phyloP scores from a whole-genome alignment of 176 grass and related monocot species.

The Oryza punctata region DNA sequence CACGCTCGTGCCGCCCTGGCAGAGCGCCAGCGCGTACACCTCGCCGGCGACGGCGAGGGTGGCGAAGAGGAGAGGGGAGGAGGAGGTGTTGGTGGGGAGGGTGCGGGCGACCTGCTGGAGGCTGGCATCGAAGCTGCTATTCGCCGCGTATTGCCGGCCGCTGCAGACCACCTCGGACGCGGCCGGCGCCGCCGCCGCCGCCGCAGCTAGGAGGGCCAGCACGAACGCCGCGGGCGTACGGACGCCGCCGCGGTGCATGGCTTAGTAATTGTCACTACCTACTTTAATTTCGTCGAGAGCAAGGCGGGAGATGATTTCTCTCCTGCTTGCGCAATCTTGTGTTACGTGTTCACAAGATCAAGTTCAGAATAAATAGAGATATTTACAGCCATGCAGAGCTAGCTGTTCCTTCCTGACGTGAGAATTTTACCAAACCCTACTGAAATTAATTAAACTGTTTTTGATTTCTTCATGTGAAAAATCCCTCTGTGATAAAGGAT shows the following conservation, averaged over 20 bases:
- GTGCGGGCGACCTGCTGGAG: neutral
- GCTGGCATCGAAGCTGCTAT: conserved; percentile 25
- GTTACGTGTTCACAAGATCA: neutral
- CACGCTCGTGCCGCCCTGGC: conserved; percentile 34
- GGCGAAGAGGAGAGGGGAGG: conserved; percentile 11
- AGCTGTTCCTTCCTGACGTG: neutral
- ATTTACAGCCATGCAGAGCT: neutral
- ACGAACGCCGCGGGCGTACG: neutral
- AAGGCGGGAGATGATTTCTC: too few relatives aligned
- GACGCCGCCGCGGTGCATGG: neutral
- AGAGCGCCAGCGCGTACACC: conserved; percentile 43
- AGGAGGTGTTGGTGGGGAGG: neutral
- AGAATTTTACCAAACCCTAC: neutral
- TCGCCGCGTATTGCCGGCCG: conserved; percentile 23
- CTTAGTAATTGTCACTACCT: neutral
- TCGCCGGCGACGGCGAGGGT: neutral
- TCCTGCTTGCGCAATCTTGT: neutral
- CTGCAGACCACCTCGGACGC: neutral
- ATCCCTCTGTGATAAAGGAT: too few relatives aligned
- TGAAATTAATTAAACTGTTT: neutral
- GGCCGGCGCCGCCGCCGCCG: neutral
- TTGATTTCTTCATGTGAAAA: neutral
- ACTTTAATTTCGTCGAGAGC: neutral
- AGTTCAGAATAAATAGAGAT: neutral
- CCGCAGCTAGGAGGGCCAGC: neutral